These are phyloP conservation scores for Auricularia cornea DNA, from an alignment of 768 basidiomycete species.

Conservation along the genomic window DNA sequence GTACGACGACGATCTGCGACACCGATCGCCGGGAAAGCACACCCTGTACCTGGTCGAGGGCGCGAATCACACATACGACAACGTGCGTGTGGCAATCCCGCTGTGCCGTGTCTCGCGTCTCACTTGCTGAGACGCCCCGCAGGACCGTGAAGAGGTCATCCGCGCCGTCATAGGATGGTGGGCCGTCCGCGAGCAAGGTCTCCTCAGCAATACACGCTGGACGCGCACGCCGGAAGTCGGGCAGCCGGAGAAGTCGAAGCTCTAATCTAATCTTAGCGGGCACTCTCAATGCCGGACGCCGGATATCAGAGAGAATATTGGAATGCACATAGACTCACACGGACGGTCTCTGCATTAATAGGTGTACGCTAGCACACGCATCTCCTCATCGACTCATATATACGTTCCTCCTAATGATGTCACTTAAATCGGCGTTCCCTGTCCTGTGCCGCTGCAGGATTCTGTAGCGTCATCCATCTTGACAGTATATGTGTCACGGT, in stretches of 20 bases:
- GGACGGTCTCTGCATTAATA: no score
- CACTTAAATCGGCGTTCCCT: no score
- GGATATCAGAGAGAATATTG: no score
- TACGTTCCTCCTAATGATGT: no score
- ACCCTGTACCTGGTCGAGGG: slow-evolving; percentile 60
- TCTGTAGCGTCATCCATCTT: no score
- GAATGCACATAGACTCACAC: no score
- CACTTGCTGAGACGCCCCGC: background rate
- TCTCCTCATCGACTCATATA: no score
- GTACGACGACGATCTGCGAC: slow-evolving; percentile 9
- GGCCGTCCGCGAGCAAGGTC: slow-evolving; percentile 35
- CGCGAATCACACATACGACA: slow-evolving; percentile 65
- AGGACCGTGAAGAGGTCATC: slow-evolving; percentile 61
- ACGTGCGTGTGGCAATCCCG: slow-evolving; percentile 37
- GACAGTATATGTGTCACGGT: background rate
- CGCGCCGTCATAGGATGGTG: slow-evolving; percentile 65
- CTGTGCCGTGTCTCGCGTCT: background rate
- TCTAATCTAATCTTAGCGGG: background rate
- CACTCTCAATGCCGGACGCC: no score
- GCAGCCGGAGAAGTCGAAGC: slow-evolving; percentile 2
- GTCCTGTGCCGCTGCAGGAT: no score
- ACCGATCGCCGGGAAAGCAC: slow-evolving; percentile 57
- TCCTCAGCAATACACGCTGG: slow-evolving; percentile 57
- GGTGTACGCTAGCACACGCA: no score
- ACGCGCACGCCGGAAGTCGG: slow-evolving; percentile 3